phyloP scores from a whole-genome alignment of 768 basidiomycete species.

The Mycena crocata region DNA sequence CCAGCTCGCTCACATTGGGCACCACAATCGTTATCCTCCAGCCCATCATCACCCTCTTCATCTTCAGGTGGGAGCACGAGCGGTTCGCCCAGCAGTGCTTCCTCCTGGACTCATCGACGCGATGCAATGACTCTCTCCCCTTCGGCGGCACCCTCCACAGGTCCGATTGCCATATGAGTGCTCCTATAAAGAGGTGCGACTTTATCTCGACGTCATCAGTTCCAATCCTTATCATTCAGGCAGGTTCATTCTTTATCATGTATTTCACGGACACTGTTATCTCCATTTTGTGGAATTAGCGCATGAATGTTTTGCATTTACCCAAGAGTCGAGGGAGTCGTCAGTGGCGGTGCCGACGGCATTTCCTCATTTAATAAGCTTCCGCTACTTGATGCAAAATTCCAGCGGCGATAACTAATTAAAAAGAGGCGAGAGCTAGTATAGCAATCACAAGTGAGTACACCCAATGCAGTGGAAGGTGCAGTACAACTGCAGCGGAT shows the following conservation, averaged over 20 bases:
- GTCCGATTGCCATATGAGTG: neutral
- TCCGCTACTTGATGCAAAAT: neutral
- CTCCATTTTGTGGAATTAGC: no score
- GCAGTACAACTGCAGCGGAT: conserved; percentile 31
- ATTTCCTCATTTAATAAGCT: neutral
- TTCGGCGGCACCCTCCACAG: neutral
- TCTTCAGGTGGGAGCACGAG: neutral
- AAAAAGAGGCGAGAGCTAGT: neutral
- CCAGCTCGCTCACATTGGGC: neutral
- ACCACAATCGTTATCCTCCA: neutral
- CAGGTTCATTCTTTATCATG: conserved; percentile 2
- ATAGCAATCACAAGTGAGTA: neutral
- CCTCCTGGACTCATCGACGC: conserved; percentile 8
- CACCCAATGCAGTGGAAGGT: conserved; percentile 1
- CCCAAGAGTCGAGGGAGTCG: no score
- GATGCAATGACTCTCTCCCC: neutral
- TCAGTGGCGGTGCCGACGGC: no score
- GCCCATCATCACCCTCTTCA: conserved; percentile 2
- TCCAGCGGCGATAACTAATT: neutral
- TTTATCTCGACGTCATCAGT: neutral
- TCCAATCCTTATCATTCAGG: neutral
- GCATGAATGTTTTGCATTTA: no score
- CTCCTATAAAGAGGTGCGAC: neutral
- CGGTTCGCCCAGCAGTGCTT: conserved; percentile 1
- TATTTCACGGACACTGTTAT: no score